Conservation (phyloP, 371 early-diverging fungal genomes). For the Aphelidium insulamus region DNA sequence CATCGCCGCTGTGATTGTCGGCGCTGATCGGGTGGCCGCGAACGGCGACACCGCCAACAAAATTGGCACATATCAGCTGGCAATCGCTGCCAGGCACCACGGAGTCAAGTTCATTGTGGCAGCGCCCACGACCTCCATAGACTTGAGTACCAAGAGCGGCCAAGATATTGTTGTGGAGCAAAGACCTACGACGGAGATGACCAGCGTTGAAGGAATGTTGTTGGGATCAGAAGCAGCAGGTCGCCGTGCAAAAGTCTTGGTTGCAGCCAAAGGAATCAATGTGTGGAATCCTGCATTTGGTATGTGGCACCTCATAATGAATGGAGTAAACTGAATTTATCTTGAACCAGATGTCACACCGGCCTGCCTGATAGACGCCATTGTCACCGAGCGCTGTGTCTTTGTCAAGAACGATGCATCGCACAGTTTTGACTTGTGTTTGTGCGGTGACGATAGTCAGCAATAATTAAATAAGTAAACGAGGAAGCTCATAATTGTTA, state of each 20-base stretch:
- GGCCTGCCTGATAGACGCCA: conserved; percentile 55
- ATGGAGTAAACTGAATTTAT: too few relatives aligned
- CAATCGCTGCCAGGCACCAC: conserved; percentile 67
- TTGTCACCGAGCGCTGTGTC: conserved; percentile 83
- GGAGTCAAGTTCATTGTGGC: conserved; percentile 79
- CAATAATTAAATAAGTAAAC: too few relatives aligned
- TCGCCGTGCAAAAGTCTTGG: conserved; percentile 27
- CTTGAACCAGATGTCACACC: conserved; percentile 85
- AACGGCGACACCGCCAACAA: conserved; percentile 97
- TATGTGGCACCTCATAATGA: too few relatives aligned
- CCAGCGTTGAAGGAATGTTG: conserved; percentile 34
- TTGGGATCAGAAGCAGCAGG: conserved; percentile 9
- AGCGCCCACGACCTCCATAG: conserved; percentile 80
- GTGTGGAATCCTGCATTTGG: conserved; percentile 95
- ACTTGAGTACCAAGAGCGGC: conserved; percentile 42
- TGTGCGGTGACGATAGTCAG: too few relatives aligned
- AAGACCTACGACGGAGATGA: conserved; percentile 51
- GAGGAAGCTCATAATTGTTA: too few relatives aligned
- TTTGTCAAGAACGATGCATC: conserved; percentile 32
- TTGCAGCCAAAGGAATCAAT: conserved; percentile 55
- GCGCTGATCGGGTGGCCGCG: conserved; percentile 86
- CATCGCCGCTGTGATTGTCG: conserved; percentile 69
- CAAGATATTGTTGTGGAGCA: conserved; percentile 68
- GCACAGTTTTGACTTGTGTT: conserved; percentile 33
- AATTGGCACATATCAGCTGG: conserved; percentile 90